Conservation (phyloP, 495 filamentous ascomycete species). For the Podospora didyma region DNA sequence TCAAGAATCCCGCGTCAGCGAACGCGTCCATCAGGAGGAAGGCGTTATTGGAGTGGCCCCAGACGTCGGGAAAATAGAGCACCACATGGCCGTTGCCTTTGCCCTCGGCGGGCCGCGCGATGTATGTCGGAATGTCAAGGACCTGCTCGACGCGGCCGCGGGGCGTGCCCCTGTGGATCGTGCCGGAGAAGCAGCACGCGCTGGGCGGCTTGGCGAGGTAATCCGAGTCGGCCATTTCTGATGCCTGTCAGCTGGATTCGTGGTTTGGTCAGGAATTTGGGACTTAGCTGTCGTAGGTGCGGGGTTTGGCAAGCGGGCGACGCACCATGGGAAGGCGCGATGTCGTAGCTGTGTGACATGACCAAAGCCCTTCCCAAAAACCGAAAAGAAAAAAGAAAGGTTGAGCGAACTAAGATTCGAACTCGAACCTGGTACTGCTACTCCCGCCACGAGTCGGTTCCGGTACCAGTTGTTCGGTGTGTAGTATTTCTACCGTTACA, state of each 20-base stretch:
- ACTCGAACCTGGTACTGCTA: too few species aligned
- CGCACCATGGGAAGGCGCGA: too few species aligned
- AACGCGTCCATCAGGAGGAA: constrained; percentile 39
- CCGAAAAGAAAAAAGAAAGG: too few species aligned
- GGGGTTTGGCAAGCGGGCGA: too few species aligned
- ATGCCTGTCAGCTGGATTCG: neutral
- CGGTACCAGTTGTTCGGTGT: too few species aligned
- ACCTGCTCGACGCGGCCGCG: constrained; percentile 26
- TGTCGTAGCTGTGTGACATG: too few species aligned
- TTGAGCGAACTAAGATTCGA: too few species aligned
- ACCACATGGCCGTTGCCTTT: constrained; percentile 35
- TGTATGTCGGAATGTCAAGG: constrained; percentile 31
- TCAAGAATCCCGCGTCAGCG: constrained; percentile 37
- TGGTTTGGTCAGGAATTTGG: too few species aligned
- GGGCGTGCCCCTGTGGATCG: constrained; percentile 32
- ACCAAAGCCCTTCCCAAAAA: too few species aligned
- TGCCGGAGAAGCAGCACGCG: constrained; percentile 30
- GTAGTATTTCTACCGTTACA: too few species aligned
- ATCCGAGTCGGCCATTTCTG: neutral
- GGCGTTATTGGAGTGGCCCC: constrained; percentile 35
- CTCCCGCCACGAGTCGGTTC: too few species aligned
- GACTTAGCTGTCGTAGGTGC: too few species aligned
- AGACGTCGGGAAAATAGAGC: constrained; percentile 41
- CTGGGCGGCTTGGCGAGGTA: constrained; percentile 33
- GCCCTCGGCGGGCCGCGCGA: constrained; percentile 22